Percentiles rank a stretch among this genome's conserved stretches.
phyloP scores from a whole-genome alignment of 2,329 filamentous ascomycete species.

The Sporothrix protearum region DNA sequence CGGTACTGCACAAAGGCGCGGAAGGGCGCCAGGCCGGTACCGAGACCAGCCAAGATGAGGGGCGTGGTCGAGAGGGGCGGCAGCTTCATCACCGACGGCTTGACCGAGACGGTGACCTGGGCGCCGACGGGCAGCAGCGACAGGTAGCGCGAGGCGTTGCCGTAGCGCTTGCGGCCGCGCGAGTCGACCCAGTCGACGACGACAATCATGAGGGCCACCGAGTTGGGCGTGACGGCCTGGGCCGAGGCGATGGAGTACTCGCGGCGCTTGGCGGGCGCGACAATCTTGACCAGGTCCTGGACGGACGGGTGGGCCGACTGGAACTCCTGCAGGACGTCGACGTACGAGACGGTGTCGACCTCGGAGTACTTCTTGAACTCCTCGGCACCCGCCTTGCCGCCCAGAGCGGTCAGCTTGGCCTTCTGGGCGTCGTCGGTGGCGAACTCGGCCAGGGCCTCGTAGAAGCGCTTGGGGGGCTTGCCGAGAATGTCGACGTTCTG shows the following conservation, averaged over 20 bases:
- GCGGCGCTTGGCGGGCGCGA: constrained; percentile 87
- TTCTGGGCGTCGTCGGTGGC: constrained; percentile 79
- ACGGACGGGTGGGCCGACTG: constrained; percentile 82
- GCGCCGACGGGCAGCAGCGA: constrained; percentile 70
- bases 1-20: constrained; percentile 97
- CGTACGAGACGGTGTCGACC: constrained; percentile 86
- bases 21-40: constrained; percentile 97
- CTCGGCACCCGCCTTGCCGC: constrained; percentile 71
- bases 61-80: constrained; percentile 81
- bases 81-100: constrained; percentile 99
- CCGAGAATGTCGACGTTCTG: constrained; percentile 97
- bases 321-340: constrained; percentile 87
- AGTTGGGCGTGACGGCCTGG: constrained; percentile 85
- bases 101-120: constrained; percentile 85
- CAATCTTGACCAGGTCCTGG: constrained; percentile 82
- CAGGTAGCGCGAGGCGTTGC: constrained; percentile 90
- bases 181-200: constrained; percentile 94
- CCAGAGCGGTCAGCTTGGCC: constrained; percentile 72
- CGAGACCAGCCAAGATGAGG: constrained; percentile 98
- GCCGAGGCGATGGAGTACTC: constrained; percentile 99
- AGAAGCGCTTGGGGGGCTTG: constrained; percentile 95
- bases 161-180: constrained; percentile 81
- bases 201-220: constrained; percentile 93
- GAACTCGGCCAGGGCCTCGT: constrained; percentile 84
- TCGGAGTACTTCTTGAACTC: constrained; percentile 93